Base-by-base conservation (phyloP, 2,329 filamentous ascomycete genomes). In the Fusarium tjaetaba region DNA sequence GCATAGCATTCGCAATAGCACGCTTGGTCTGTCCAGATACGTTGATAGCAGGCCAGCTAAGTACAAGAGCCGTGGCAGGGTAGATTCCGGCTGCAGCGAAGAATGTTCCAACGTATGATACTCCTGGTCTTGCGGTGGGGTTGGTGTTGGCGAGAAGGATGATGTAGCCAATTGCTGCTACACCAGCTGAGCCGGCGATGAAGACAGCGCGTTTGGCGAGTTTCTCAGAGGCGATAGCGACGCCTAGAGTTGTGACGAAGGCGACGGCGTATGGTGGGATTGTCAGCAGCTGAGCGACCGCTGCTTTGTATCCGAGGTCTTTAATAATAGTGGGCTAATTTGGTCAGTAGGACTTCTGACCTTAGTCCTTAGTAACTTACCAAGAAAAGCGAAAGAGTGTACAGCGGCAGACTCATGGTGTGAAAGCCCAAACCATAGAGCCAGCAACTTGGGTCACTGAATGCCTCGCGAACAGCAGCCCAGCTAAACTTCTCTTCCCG, bases 11-110 rank as follows among this genome's bases (percentile, higher is more conserved):
- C 5, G 89, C 90, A 8, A 91, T 89, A 2, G 89, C 90, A 2
- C 92, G 85, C 80, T 94, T 94, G 0, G 90, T 92, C 80, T 93
- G 91, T 0, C 91, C 90, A 0, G 89, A 91, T 1, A 94, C 90
- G 66, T 94, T 93, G 79, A 92, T 92, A 4, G 91, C 91, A 0
- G 91, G 90, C 91, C 92, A 94, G 2, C 89, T 90, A 0, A 94
- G 83, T 0, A 90, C 88, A 5, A 93, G 85, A 0, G 90, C 90
- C 0, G 86, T 88, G 0, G 89, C 87, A 0, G 91, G 91, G 77
- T 92, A 93, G 72, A 93, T 93, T 0, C 92, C 92, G 0, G 87
- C 90, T 0, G 90, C 89, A 0, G 89, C 89, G 70, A 93, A 88
- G 77, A 92, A 89, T 0, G 88, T 90, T 7, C 89, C 90, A 0